These are phyloP conservation scores for Volvox reticuliferus DNA, from an alignment of 139 green algal species.

Conservation along the genomic window DNA sequence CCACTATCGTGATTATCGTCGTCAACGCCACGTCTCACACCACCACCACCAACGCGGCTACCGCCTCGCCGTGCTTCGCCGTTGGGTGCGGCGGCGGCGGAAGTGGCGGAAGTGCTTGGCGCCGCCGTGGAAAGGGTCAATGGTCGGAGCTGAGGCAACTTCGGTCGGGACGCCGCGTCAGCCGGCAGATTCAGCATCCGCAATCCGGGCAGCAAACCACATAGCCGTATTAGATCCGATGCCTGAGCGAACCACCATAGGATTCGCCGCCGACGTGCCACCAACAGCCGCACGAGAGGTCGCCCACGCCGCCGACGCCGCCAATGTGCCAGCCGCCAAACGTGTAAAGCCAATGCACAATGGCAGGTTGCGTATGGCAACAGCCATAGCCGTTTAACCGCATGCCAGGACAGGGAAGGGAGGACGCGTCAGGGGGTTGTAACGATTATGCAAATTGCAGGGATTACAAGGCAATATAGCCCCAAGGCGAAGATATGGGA, in stretches of 20 bases:
- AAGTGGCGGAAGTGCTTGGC: neutral
- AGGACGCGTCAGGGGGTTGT: too few species aligned
- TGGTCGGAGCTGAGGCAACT: neutral
- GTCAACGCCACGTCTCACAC: neutral
- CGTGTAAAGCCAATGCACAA: too few species aligned
- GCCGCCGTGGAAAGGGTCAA: neutral
- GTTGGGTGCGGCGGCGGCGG: neutral
- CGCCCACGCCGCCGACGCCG: too few species aligned
- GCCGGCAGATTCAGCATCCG: slow-evolving; percentile 11
- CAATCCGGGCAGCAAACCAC: neutral
- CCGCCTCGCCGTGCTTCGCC: neutral
- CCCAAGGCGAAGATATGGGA: too few species aligned
- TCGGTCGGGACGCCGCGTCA: neutral
- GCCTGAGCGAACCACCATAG: neutral
- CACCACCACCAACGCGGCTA: neutral
- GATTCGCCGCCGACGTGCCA: too few species aligned
- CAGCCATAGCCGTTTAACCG: too few species aligned
- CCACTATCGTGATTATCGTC: too few species aligned
- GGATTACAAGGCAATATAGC: too few species aligned
- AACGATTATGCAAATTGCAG: too few species aligned
- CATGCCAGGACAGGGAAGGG: too few species aligned
- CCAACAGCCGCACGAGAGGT: too few species aligned
- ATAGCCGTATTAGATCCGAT: neutral
- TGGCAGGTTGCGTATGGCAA: neutral
- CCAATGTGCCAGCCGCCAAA: too few species aligned